phyloP scores from a whole-genome alignment of 1,284 basidiomycete species.

The Rhodotorula glutinis region DNA sequence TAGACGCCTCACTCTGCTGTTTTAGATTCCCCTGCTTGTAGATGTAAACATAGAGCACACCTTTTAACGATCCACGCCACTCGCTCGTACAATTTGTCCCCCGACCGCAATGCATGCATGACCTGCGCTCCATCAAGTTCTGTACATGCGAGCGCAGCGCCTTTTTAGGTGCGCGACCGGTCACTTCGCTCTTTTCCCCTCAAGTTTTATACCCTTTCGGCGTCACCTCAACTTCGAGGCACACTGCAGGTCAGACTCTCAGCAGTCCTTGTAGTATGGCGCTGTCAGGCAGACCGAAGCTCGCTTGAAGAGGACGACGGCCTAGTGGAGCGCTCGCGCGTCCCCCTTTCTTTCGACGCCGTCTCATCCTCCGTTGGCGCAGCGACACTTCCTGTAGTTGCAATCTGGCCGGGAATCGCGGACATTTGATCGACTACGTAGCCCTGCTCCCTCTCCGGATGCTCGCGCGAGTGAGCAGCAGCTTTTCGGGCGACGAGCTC shows the following conservation, averaged over 20 bases:
- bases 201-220: neutral
- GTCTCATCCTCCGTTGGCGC: constrained; percentile 3
- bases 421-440: too few species aligned
- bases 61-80: neutral
- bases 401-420: too few species aligned
- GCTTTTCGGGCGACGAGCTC: too few species aligned
- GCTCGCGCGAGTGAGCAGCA: too few species aligned
- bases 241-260: too few species aligned
- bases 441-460: too few species aligned
- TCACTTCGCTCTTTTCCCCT: neutral
- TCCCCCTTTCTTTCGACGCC: neutral
- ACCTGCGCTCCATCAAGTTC: too few species aligned
- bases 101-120: neutral
- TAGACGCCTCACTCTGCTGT: neutral
- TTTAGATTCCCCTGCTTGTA: neutral
- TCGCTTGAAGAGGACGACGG: constrained; percentile 1
- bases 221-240: neutral
- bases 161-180: too few species aligned
- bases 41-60: too few species aligned
- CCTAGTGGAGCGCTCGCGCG: neutral
- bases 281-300: neutral
- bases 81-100: neutral
- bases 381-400: neutral
- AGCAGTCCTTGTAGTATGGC: neutral
- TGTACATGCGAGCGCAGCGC: too few species aligned